These are phyloP conservation scores for Hypoxylon intermedium DNA, from an alignment of 495 filamentous ascomycete genomes.

Conservation along the genomic window DNA sequence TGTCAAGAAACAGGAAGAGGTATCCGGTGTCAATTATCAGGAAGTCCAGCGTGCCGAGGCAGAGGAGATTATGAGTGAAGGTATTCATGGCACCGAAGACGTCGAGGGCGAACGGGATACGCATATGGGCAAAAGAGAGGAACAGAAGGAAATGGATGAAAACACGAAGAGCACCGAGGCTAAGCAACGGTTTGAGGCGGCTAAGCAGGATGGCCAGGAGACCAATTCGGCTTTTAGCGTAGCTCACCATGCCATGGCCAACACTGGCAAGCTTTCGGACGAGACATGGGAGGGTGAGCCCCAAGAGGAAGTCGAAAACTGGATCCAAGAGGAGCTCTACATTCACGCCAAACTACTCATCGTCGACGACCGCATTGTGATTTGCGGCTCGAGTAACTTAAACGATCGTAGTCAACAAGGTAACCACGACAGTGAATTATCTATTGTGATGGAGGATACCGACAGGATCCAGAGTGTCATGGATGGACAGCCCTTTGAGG, in stretches of 20 bases:
- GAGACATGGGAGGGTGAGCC: conserved; percentile 74
- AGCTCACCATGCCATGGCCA: conserved; percentile 81
- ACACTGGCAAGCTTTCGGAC: conserved; percentile 67
- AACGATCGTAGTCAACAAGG: conserved; percentile 94
- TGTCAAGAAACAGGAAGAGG: conserved; percentile 72
- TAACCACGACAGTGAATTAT: conserved; percentile 89
- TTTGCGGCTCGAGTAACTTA: conserved; percentile 89
- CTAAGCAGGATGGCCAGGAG: conserved; percentile 54
- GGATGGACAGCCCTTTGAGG: conserved; percentile 77
- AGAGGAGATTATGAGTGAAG: conserved; percentile 81
- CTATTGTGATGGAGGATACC: conserved; percentile 89
- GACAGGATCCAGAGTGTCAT: conserved; percentile 74
- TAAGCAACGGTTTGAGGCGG: conserved; percentile 70
- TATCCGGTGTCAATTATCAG: conserved; percentile 80
- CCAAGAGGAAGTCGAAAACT: conserved; percentile 79
- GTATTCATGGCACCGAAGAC: conserved; percentile 67
- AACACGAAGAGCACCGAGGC: conserved; percentile 60
- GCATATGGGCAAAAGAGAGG: conserved; percentile 49
- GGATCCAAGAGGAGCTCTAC: conserved; percentile 95
- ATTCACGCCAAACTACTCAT: conserved; percentile 90
- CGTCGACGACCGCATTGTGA: conserved; percentile 78
- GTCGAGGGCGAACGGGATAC: conserved; percentile 47
- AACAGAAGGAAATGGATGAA: conserved; percentile 57
- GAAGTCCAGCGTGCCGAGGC: conserved; percentile 86
- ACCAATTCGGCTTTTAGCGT: conserved; percentile 69